Evolutionary conservation across 305 asterid species (phyloP).

Genomic region (Caryopteris hybrid): DNA sequence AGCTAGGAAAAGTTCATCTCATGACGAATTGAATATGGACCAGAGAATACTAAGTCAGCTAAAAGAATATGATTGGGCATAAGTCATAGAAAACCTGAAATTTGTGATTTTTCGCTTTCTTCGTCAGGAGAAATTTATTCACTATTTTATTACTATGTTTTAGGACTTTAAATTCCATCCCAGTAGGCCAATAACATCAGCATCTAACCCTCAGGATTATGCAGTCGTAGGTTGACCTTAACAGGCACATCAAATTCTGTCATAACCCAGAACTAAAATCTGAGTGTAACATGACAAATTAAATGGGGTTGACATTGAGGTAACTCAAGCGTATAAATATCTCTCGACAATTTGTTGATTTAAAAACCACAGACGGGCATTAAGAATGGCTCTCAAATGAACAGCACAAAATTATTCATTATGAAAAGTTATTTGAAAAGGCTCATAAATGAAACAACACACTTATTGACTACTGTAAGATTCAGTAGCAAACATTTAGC

Average conservation of each 20-base stretch:
- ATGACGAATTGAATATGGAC: background rate
- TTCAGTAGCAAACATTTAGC: constrained; percentile 9
- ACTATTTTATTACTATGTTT: background rate
- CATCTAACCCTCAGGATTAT: background rate
- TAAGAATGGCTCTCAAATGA: background rate
- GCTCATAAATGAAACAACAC: background rate
- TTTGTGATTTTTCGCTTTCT: background rate
- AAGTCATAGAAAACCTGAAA: background rate
- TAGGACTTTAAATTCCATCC: background rate
- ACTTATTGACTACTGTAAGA: background rate
- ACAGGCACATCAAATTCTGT: background rate
- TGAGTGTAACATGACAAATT: background rate
- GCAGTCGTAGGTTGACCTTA: constrained; percentile 5
- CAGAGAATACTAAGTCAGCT: background rate
- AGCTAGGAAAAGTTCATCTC: background rate
- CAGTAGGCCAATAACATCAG: background rate
- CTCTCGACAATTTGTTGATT: background rate
- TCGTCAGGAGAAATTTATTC: background rate
- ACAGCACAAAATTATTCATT: background rate
- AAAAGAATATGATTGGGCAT: background rate
- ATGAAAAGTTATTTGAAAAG: background rate
- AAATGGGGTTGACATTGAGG: background rate
- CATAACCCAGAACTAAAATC: background rate
- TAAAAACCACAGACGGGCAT: background rate
- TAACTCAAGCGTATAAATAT: background rate